Base-by-base conservation (phyloP, 208 protist genomes). In the Trypanosoma avium region DNA sequence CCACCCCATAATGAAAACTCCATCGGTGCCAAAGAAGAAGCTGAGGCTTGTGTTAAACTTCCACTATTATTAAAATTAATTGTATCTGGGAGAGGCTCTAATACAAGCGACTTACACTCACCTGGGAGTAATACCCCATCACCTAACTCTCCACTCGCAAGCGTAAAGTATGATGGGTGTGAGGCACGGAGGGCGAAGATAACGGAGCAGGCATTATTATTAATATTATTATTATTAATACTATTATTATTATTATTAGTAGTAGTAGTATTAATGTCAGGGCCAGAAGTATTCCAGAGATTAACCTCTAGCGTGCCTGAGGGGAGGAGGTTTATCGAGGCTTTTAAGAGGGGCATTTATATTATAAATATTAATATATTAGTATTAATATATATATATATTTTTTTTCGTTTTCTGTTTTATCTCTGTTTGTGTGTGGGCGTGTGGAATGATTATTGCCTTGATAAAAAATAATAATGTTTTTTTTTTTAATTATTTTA, bases 131-230 rank as follows among this genome's bases (percentile, higher is more conserved):
- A 61, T 21, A 86, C 58, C 52, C 72, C 67, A 59, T 90, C 79
- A 1, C 74, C 69, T 29, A 90, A 33, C 22, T 70, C 71, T 19
- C 79, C 69, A 1, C 50, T 59, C 45, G 77, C 47, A 8, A 77
- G 35, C 26, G 48, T 72, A 69, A 92, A 82, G 45, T 78, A 63
- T 2, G 79, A 64, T 29, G 81, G 81, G 47, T 92, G 81, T 4
- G 85, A 88, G 32, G 67, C 62, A 32, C 85, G 85, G 5, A 92
- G 79, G 7, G 85, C 85, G 36, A 82, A 78, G 43, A 92, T 86
- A 49, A 88, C 46, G 0, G 78, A 74, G 57, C 43, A 59, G 29
- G 9, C 26, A 30, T 57, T 8, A 13, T 3, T n/a, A n/a, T n/a
- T n/a, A n/a, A n/a, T n/a, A n/a, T n/a, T n/a, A n/a, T n/a, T n/a